Evolutionary conservation across 371 early-diverging fungal species (phyloP), one percentile per base, ranked within the genome.

Genomic region (Mortierella sp.): DNA sequence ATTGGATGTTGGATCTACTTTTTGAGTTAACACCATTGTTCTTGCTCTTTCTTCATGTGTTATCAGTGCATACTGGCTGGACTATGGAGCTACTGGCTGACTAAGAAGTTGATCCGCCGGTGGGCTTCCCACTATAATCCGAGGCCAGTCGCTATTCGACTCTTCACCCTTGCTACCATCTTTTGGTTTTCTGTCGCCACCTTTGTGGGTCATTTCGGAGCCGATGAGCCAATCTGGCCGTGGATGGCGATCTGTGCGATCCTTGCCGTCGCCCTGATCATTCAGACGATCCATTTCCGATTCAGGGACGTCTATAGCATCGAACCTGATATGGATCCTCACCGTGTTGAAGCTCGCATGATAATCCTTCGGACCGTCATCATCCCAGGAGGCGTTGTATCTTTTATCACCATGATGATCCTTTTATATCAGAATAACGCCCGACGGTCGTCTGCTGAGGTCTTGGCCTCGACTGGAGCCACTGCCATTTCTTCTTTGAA

Each of bases 51-150:
- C 46, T 34, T 24, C 22, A 27, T 47, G 16, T 28, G 25, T 31
- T 34, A 17, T 22, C 37, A 87, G 87, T 85, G 84, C 31, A 54
- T 80, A 28, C 67, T 87, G 24, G 85, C 84, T 14, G 86, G 87
- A 44, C 82, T 85, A 48, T 88, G 89, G 87, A 86, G 85, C 54
- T 86, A 81, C 73, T 82, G 83, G 54, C 51, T 89, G 19, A 79
- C 85, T 12, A 86, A 82, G 21, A 81, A 83, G 48, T 81, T 89
- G 81, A 83, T 86, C 80, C 80, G 82, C 41, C 83, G 85, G 31
- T 89, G 89, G 89, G 65, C 85, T 28, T 83, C 81, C 57, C 84
- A 82, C 60, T 87, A 87, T 60, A 85, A 89, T 45, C 80, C 86
- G 9, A 83, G 81, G 22, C 84, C 83, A 49, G 84, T 85, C 44